Conservation (phyloP, 495 filamentous ascomycete genomes). For the Hypoxylon trugodes region DNA sequence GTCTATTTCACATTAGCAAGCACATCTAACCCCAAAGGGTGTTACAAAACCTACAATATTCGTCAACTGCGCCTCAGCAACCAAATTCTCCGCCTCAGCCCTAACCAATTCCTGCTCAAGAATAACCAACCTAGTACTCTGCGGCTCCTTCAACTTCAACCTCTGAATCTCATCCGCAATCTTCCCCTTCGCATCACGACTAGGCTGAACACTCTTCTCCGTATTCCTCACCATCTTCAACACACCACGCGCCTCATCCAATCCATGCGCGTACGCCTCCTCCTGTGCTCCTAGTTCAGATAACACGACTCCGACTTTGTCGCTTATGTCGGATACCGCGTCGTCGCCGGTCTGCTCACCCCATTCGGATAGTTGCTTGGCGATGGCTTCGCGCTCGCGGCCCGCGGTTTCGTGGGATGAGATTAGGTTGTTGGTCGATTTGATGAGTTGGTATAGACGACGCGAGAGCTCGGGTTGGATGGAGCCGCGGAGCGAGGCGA, state of each 20-base stretch:
- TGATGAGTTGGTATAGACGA: slow-evolving; percentile 88
- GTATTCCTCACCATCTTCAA: slow-evolving; percentile 94
- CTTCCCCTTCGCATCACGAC: slow-evolving; percentile 82
- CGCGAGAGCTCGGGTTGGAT: slow-evolving; percentile 85
- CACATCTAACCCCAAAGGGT: neutral
- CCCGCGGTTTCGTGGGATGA: slow-evolving; percentile 82
- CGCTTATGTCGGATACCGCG: slow-evolving; percentile 83
- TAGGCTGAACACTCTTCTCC: slow-evolving; percentile 91
- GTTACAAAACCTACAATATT: slow-evolving; percentile 82
- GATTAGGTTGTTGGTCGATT: slow-evolving; percentile 86
- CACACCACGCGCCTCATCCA: slow-evolving; percentile 81
- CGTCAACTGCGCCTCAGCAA: slow-evolving; percentile 95
- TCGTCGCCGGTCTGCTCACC: slow-evolving; percentile 89
- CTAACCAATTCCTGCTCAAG: slow-evolving; percentile 96
- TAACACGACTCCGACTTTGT: slow-evolving; percentile 92
- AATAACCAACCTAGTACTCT: slow-evolving; percentile 74
- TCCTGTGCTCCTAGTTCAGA: slow-evolving; percentile 93
- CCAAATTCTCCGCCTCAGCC: slow-evolving; percentile 92
- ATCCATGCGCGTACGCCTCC: slow-evolving; percentile 80
- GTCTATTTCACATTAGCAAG: slow-evolving; percentile 62
- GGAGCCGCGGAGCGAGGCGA: slow-evolving; percentile 81
- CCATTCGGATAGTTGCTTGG: slow-evolving; percentile 94
- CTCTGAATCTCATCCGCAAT: slow-evolving; percentile 89
- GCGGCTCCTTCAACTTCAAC: slow-evolving; percentile 88
- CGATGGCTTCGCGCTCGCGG: slow-evolving; percentile 81